Evolutionary conservation across 2,329 filamentous ascomycete genomes (phyloP), one percentile per base, ranked within the genome.

Genomic region (Tolypocladium pustulatum): DNA sequence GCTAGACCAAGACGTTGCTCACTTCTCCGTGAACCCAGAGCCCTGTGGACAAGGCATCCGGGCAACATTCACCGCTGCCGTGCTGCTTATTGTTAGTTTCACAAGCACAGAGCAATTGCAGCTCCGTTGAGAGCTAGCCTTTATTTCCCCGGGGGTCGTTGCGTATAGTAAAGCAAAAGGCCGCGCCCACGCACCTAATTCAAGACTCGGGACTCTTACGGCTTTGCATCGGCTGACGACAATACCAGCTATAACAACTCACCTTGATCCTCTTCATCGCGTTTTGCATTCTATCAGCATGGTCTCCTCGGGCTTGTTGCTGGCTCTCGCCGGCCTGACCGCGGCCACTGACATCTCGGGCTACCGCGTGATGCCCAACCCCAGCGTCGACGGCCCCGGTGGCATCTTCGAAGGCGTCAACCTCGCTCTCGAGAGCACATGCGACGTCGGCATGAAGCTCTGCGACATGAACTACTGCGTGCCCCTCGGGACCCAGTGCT

Each of bases 391-490:
- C 25, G 61, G 62, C n/a, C 58, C 61, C 17, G 59, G 63, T 2
- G 57, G 15, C 46, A 3, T 17, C 46, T 17, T 22, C 30, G 4
- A n/a, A 17, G 30, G 3, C 17, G 17, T 68, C 49, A 55, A 61
- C 41, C 53, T 70, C 38, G 62, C 61, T 43, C 40, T 62, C 27
- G 53, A 57, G 4, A 60, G 38, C 12, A 59, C 60, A 36, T 72
- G 71, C 53, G 58, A 58, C 13, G 7, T 60, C 10, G 60, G 63
- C 46, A 57, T 67, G 56, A 62, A 61, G 6, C 25, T 55, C 8
- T 74, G 73, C 54, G 71, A 70, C 57, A 57, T 46, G 17, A 58
- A 30, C 54, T 57, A 62, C 27, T 75, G 73, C 58, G 71, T 73
- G 59, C 65, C 68, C 20, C n/a, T 61, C 10, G 58, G 56, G 10